These are phyloP conservation scores for Huiozyma sinensis DNA, from an alignment of 805 yeast species.

Conservation along the genomic window DNA sequence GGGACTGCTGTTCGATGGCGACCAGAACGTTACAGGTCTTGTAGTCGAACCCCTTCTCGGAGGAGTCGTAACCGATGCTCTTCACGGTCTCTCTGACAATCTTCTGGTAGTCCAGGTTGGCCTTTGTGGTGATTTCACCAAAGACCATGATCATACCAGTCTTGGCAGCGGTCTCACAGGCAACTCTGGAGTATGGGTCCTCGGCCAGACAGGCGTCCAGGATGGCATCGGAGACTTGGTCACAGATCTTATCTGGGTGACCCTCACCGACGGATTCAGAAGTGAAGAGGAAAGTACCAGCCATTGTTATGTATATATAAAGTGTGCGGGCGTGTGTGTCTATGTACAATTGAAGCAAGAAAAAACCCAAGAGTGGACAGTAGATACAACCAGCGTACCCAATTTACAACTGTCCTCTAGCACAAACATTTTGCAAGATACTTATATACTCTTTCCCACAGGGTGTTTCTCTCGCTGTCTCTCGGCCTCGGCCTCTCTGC, in stretches of 20 bases:
- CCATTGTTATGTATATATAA: conserved; percentile 6
- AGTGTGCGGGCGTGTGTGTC: too few relatives aligned
- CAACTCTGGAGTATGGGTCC: conserved; percentile 97
- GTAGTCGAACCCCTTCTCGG: conserved; percentile 96
- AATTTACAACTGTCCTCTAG: too few relatives aligned
- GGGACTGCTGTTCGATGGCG: conserved; percentile 98
- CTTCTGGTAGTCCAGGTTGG: conserved; percentile 91
- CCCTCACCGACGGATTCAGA: conserved; percentile 93
- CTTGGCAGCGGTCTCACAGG: conserved; percentile 98
- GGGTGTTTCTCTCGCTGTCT: too few relatives aligned
- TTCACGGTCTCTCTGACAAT: conserved; percentile 96
- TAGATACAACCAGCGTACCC: too few relatives aligned
- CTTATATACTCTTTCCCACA: too few relatives aligned
- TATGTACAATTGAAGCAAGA: too few relatives aligned
- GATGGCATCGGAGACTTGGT: conserved; percentile 97
- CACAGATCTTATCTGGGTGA: conserved; percentile 94
- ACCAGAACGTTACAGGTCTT: conserved; percentile 98
- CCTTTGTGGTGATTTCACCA: conserved; percentile 98
- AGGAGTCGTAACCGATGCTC: conserved; percentile 94
- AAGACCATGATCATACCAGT: conserved; percentile 99
- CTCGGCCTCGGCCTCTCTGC: too few relatives aligned
- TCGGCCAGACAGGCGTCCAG: conserved; percentile 92
- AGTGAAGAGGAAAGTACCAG: conserved; percentile 50
- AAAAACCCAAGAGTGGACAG: too few relatives aligned
- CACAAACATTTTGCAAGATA: too few relatives aligned